Evolutionary conservation across 2,329 filamentous ascomycete species (phyloP).

Genomic region (Polychaeton citri): DNA sequence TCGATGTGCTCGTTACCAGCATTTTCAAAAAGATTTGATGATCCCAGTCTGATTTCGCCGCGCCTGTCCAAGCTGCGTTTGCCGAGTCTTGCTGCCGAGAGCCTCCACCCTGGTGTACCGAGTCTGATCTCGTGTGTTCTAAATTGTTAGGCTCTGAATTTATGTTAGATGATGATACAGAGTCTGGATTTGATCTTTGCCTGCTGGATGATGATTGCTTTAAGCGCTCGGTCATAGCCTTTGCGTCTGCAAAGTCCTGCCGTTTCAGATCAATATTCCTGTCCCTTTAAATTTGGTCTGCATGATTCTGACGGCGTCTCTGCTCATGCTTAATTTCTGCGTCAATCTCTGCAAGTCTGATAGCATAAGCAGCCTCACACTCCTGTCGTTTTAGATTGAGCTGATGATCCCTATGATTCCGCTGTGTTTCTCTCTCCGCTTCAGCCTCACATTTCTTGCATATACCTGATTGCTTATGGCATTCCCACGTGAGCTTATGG

Average conservation of each 20-base stretch:
- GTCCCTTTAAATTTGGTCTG: constrained; percentile 33
- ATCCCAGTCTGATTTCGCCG: constrained; percentile 46
- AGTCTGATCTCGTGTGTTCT: no score
- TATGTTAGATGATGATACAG: no score
- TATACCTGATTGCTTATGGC: constrained; percentile 30
- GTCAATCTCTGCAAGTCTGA: constrained; percentile 35
- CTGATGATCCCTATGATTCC: constrained; percentile 33
- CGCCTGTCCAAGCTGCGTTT: no score
- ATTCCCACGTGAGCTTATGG: constrained; percentile 38
- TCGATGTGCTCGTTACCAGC: constrained; percentile 45
- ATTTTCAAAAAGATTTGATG: constrained; percentile 41
- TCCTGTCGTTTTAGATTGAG: constrained; percentile 37
- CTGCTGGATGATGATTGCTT: no score
- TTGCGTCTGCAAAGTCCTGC: constrained; percentile 27
- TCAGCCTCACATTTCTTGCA: constrained; percentile 40
- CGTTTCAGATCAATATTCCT: constrained; percentile 33
- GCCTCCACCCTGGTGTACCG: no score
- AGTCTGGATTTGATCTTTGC: no score
- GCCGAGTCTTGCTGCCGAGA: no score
- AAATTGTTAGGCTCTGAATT: no score
- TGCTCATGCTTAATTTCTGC: constrained; percentile 40
- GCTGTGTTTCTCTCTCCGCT: constrained; percentile 30
- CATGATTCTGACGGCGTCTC: constrained; percentile 28
- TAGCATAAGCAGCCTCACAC: constrained; percentile 32
- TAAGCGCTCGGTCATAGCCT: background rate